Evolutionary conservation across 2,329 filamentous ascomycete genomes (phyloP).

Genomic region (Curvularia sp.): DNA sequence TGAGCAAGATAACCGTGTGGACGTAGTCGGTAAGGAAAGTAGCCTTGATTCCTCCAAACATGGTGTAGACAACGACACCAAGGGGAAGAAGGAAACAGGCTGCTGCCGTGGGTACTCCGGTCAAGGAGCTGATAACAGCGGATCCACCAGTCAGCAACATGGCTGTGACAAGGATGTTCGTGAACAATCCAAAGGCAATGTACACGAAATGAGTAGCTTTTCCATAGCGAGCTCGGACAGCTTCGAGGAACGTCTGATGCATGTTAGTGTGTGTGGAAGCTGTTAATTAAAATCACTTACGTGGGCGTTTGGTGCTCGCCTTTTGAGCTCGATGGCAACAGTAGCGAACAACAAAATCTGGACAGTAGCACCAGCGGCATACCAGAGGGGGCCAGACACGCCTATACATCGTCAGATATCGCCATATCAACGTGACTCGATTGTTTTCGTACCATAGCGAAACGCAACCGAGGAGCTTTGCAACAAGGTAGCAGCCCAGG

Average conservation of each 20-base stretch:
- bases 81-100: slow-evolving; percentile 84
- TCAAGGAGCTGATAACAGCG: slow-evolving; percentile 61
- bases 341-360: slow-evolving; percentile 43
- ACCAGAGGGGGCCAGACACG: slow-evolving; percentile 45
- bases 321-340: slow-evolving; percentile 44
- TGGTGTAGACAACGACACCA: slow-evolving; percentile 81
- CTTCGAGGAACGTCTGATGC: slow-evolving; percentile 79
- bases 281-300: slow-evolving; percentile 15
- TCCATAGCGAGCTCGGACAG: slow-evolving; percentile 84
- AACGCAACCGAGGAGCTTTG: slow-evolving; percentile 44
- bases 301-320: slow-evolving; percentile 43
- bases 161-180: slow-evolving; percentile 83
- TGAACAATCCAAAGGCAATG: slow-evolving; percentile 80
- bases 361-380: slow-evolving; percentile 43
- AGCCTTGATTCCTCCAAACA: slow-evolving; percentile 74
- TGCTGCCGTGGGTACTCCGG: slow-evolving; percentile 77
- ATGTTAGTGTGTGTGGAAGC: background rate
- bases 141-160: slow-evolving; percentile 88
- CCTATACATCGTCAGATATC: slow-evolving; percentile 16
- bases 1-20: slow-evolving; percentile 81
- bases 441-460: slow-evolving; percentile 34
- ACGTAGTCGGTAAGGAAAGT: slow-evolving; percentile 79
- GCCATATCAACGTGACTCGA: fast-evolving
- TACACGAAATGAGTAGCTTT: slow-evolving; percentile 75
- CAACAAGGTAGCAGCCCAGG: slow-evolving; percentile 42